These are phyloP conservation scores for Pythium dissimile DNA, from an alignment of 352 stramenopile species.

Conservation along the genomic window DNA sequence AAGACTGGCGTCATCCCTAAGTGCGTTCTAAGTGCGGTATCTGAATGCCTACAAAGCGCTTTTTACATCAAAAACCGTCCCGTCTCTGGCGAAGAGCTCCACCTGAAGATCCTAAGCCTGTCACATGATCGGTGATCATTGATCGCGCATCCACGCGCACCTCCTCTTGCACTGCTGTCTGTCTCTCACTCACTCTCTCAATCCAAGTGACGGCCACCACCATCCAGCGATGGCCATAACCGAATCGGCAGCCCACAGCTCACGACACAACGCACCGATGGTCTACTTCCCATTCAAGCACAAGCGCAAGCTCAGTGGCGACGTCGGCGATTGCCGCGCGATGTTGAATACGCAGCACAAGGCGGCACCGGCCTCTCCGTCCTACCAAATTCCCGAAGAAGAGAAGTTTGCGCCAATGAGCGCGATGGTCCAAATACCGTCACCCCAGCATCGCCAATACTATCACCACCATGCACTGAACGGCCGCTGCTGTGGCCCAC, in stretches of 20 bases:
- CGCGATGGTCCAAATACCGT: constrained; percentile 3
- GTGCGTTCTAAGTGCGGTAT: background rate
- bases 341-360: background rate
- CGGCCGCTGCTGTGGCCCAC: background rate
- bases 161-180: background rate
- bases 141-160: constrained; percentile 8
- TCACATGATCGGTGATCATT: constrained; percentile 1
- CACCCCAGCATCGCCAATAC: too few relatives aligned
- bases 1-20: background rate
- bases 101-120: constrained; percentile 8
- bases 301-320: background rate
- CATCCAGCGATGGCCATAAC: too few relatives aligned
- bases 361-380: background rate
- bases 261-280: constrained; percentile 3
- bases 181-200: background rate
- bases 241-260: background rate
- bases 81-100: constrained; percentile 5
- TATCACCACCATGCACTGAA: too few relatives aligned
- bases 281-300: constrained; percentile 15
- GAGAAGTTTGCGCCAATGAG: background rate
- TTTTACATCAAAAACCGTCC: background rate
- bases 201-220: background rate
- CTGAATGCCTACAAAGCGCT: constrained; percentile 3
- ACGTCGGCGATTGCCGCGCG: background rate
- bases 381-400: background rate